Evolutionary conservation across 2,329 filamentous ascomycete genomes (phyloP).

Genomic region (Colletotrichum eleusines): DNA sequence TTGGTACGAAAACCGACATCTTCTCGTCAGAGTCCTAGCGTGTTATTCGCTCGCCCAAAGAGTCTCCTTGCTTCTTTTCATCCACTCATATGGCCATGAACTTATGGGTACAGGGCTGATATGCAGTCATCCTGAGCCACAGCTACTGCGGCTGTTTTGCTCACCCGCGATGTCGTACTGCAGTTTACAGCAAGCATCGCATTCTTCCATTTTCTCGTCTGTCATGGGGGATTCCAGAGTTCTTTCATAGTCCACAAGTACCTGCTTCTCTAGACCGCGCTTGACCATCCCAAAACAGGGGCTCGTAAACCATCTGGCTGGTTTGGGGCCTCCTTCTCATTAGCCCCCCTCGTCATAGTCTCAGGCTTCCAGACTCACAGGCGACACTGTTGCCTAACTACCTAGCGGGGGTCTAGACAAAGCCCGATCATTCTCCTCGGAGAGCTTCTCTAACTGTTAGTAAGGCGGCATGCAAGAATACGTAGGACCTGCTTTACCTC

Average conservation of each 20-base stretch:
- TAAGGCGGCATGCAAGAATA: neutral
- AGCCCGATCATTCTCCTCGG: neutral
- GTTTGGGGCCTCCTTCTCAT: too few relatives aligned
- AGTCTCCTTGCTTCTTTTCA: neutral
- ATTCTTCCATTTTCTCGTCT: neutral
- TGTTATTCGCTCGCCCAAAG: neutral
- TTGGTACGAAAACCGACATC: neutral
- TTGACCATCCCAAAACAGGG: neutral
- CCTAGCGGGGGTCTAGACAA: neutral
- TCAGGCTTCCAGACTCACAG: neutral
- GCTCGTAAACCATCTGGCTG: neutral
- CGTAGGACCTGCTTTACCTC: neutral
- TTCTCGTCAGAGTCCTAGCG: neutral
- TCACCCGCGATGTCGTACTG: neutral
- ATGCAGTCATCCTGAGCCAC: slow-evolving; percentile 9
- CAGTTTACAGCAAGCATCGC: neutral
- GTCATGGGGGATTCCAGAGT: neutral
- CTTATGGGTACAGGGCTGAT: neutral
- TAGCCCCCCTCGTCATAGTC: neutral
- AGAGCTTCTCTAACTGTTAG: neutral
- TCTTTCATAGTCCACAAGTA: neutral
- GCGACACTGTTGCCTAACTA: slow-evolving; percentile 13
- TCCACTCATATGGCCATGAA: neutral
- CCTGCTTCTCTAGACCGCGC: neutral
- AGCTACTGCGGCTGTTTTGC: neutral